phyloP scores from a whole-genome alignment of 768 basidiomycete genomes.

The Saitozyma podzolica region DNA sequence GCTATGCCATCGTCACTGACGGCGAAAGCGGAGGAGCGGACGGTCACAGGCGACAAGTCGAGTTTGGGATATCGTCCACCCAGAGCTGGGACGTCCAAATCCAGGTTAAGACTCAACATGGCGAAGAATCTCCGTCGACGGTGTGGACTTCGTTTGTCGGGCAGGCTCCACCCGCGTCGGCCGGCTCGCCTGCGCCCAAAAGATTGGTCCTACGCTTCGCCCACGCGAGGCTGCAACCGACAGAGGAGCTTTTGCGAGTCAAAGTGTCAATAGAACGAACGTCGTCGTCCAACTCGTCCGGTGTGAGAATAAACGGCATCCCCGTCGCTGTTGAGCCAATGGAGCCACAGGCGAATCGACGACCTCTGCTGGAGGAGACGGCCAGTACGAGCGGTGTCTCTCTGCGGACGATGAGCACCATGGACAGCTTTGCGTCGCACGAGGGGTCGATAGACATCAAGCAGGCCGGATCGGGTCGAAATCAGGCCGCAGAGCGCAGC shows the following conservation, averaged over 20 bases:
- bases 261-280: constrained; percentile 77
- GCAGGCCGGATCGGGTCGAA: constrained; percentile 53
- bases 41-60: constrained; percentile 74
- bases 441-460: constrained; percentile 4
- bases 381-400: constrained; percentile 47
- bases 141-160: constrained; percentile 41
- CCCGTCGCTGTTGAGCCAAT: constrained; percentile 53
- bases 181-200: constrained; percentile 56
- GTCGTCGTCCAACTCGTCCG: constrained; percentile 58
- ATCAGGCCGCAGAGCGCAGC: constrained; percentile 70
- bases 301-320: constrained; percentile 82
- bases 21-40: constrained; percentile 54
- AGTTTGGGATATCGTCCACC: constrained; percentile 72
- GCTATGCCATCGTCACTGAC: constrained; percentile 73
- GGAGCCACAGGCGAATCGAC: constrained; percentile 10
- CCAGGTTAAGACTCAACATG: constrained; percentile 52
- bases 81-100: constrained; percentile 88
- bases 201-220: constrained; percentile 64
- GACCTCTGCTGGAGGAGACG: constrained; percentile 41
- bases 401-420: constrained; percentile 42
- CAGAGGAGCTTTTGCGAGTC: constrained; percentile 78
- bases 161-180: constrained; percentile 45
- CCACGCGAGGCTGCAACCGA: constrained; percentile 66
- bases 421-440: constrained; percentile 15
- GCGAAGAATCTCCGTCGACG: constrained; percentile 39